These are phyloP conservation scores for Penicillium sp. DNA, from an alignment of 2,329 filamentous ascomycete genomes.

Conservation along the genomic window DNA sequence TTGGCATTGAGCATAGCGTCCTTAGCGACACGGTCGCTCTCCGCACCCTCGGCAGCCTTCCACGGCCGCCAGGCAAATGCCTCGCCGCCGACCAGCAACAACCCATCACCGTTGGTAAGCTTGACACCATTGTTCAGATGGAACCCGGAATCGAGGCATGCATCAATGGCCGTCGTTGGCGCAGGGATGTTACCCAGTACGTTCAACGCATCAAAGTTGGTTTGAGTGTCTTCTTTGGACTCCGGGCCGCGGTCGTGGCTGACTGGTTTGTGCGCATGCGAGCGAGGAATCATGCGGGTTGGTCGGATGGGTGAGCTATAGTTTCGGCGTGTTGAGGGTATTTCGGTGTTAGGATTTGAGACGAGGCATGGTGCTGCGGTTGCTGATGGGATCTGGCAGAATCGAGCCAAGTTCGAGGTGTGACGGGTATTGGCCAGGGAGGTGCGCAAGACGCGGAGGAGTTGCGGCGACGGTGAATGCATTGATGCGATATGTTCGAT, in stretches of 20 bases:
- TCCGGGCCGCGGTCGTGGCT: slow-evolving; percentile 60
- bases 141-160: slow-evolving; percentile 80
- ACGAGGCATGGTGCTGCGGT: slow-evolving; percentile 6
- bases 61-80: slow-evolving; percentile 88
- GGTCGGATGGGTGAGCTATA: slow-evolving; percentile 31
- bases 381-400: slow-evolving; percentile 13
- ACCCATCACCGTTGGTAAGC: slow-evolving; percentile 67
- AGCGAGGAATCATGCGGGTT: slow-evolving; percentile 34
- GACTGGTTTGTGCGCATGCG: slow-evolving; percentile 38
- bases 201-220: slow-evolving; percentile 74
- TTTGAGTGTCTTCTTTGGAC: slow-evolving; percentile 63
- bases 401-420: slow-evolving; percentile 13
- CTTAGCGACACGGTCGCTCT: slow-evolving; percentile 31
- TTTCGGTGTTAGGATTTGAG: not conserved
- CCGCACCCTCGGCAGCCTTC: slow-evolving; percentile 49
- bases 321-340: slow-evolving; percentile 21
- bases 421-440: slow-evolving; percentile 27
- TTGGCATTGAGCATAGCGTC: slow-evolving; percentile 66
- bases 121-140: slow-evolving; percentile 77
- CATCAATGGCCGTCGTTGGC: slow-evolving; percentile 80
- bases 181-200: slow-evolving; percentile 72
- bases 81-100: slow-evolving; percentile 80
- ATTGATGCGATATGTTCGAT: slow-evolving; percentile 21
- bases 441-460: slow-evolving; percentile 44
- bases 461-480: slow-evolving; percentile 44